These are phyloP conservation scores for Pueraria montana DNA, from an alignment of 306 rosid genomes.

Conservation along the genomic window DNA sequence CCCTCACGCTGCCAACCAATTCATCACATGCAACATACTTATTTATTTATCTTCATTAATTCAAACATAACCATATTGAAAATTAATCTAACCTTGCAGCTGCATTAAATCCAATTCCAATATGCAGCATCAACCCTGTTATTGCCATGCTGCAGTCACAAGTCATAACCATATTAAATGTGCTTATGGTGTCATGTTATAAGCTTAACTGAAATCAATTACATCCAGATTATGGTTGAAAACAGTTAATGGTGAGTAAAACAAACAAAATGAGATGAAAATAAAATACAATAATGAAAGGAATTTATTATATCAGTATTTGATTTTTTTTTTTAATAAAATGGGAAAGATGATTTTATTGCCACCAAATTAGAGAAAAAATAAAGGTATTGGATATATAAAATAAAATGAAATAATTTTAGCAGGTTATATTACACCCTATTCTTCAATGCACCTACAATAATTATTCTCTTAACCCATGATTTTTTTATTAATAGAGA, in stretches of 20 bases:
- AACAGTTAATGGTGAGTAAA: not conserved
- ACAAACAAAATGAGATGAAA: not conserved
- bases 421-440: not conserved
- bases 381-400: not conserved
- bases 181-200: not conserved
- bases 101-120: slow-evolving; percentile 75
- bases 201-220: not conserved
- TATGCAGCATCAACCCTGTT: slow-evolving; percentile 57
- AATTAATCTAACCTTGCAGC: slow-evolving; percentile 68
- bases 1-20: slow-evolving; percentile 66
- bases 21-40: not conserved
- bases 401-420: not conserved
- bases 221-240: too few species aligned
- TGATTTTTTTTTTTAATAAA: too few species aligned
- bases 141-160: slow-evolving; percentile 63
- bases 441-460: too few species aligned
- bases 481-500: too few species aligned
- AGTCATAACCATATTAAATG: not conserved
- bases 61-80: too few species aligned
- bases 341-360: not conserved
- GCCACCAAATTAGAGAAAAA: not conserved
- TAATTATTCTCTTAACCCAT: too few species aligned
- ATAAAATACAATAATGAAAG: too few species aligned
- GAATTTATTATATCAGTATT: too few species aligned
- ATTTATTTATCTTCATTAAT: too few species aligned